Evolutionary conservation across 2,329 filamentous ascomycete species (phyloP).

Genomic region (Alternaria dauci): DNA sequence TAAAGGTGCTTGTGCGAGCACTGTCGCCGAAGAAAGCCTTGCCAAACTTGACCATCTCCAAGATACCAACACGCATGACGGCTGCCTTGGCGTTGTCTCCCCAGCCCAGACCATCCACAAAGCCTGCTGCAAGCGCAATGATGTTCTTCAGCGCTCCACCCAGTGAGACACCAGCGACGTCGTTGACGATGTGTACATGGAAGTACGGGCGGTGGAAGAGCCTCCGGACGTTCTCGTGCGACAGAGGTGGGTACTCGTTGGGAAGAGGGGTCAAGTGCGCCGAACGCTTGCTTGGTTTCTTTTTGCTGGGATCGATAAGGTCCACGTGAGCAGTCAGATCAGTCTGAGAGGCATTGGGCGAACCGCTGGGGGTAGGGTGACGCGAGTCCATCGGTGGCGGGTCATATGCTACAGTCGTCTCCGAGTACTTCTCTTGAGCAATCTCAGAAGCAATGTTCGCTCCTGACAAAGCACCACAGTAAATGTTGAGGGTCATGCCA

Average conservation of each 20-base stretch:
- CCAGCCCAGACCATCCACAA: conserved; percentile 95
- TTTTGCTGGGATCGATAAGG: conserved; percentile 61
- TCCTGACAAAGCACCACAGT: conserved; percentile 93
- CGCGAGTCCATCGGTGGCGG: conserved; percentile 88
- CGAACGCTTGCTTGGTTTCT: conserved; percentile 66
- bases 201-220: conserved; percentile 98
- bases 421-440: conserved; percentile 93
- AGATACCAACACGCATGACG: conserved; percentile 92
- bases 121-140: conserved; percentile 91
- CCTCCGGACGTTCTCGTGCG: conserved; percentile 81
- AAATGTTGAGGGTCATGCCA: conserved; percentile 88
- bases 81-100: conserved; percentile 99
- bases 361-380: conserved; percentile 67
- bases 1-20: conserved; percentile 85
- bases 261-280: conserved; percentile 80
- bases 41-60: conserved; percentile 97
- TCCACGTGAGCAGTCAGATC: conserved; percentile 60
- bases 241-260: conserved; percentile 81
- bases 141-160: conserved; percentile 97
- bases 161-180: conserved; percentile 96
- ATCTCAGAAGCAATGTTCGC: conserved; percentile 98
- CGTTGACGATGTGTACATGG: conserved; percentile 90
- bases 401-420: conserved; percentile 96
- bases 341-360: conserved; percentile 59
- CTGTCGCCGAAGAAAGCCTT: conserved; percentile 90